Evolutionary conservation across 148 eudicot species (phyloP).

Genomic region (Vaccinium myrtillus): DNA sequence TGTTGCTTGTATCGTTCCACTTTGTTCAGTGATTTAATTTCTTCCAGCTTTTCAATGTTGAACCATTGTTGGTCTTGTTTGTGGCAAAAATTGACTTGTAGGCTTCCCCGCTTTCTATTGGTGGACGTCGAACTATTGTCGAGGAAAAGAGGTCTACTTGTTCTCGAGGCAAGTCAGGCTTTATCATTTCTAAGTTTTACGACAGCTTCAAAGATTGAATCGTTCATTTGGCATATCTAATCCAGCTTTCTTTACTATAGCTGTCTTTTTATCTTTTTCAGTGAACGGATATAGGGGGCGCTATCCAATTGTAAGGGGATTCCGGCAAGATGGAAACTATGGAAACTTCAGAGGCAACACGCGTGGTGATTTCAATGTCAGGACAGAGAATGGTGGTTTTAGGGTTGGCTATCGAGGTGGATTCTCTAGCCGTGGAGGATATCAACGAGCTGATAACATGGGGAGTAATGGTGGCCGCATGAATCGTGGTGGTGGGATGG

Average conservation of each 20-base stretch:
- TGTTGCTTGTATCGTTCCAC: conserved; percentile 2
- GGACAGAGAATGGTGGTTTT: conserved; percentile 41
- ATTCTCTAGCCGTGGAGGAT: conserved; percentile 50
- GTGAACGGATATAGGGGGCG: conserved; percentile 49
- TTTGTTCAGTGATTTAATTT: neutral
- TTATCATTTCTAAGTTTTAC: neutral
- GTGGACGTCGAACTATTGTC: conserved; percentile 51
- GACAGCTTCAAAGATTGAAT: neutral
- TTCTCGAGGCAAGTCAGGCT: conserved; percentile 55
- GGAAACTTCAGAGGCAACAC: conserved; percentile 56
- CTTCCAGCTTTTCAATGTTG: neutral
- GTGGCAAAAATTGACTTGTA: conserved; percentile 1
- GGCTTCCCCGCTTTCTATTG: conserved; percentile 46
- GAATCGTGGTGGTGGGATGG: conserved; percentile 39
- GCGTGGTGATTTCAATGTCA: conserved; percentile 43
- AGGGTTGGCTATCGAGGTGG: conserved; percentile 47
- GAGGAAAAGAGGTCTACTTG: conserved; percentile 81
- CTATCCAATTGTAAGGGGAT: conserved; percentile 51
- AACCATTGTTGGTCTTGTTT: neutral
- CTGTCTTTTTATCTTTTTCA: conserved; percentile 15
- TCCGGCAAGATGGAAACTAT: conserved; percentile 65
- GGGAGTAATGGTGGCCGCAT: conserved; percentile 32
- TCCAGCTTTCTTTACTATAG: neutral
- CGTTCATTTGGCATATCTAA: neutral
- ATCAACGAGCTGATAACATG: conserved; percentile 38